A percentile compares a stretch with the other conserved stretches of the same genome.
Conservation (phyloP, 306 rosid species). For the Malus orientalis region DNA sequence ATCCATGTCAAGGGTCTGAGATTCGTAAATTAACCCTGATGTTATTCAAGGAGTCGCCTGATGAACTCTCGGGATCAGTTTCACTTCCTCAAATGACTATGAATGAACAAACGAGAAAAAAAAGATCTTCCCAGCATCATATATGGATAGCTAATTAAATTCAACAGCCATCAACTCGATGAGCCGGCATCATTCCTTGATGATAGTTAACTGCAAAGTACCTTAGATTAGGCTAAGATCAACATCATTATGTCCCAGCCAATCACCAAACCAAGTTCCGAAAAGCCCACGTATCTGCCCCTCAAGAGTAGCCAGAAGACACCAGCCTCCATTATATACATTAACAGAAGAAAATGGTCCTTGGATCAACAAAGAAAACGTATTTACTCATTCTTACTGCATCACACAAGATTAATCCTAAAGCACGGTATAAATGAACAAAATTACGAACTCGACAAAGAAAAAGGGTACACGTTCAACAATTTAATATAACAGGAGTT, state of each 20-base stretch:
- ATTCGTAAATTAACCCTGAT: background rate
- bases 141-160: background rate
- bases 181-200: constrained; percentile 25
- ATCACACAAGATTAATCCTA: background rate
- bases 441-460: background rate
- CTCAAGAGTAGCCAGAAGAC: constrained; percentile 24
- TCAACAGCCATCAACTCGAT: background rate
- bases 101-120: background rate
- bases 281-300: constrained; percentile 36
- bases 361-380: constrained; percentile 5
- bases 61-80: background rate
- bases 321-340: constrained; percentile 2
- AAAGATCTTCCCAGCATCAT: background rate
- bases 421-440: background rate
- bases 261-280: constrained; percentile 25
- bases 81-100: constrained; percentile 22
- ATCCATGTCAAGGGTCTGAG: background rate
- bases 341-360: background rate
- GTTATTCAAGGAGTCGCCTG: too few species aligned
- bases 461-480: background rate
- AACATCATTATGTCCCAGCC: constrained; percentile 19
- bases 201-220: constrained; percentile 8
- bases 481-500: constrained; percentile 13
- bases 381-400: background rate
- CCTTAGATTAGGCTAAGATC: constrained; percentile 9